A percentile compares a stretch with the other conserved stretches of the same genome.
These are phyloP conservation scores for Sequoia sempervirens DNA, from an alignment of 75 land plant genomes.

Conservation along the genomic window DNA sequence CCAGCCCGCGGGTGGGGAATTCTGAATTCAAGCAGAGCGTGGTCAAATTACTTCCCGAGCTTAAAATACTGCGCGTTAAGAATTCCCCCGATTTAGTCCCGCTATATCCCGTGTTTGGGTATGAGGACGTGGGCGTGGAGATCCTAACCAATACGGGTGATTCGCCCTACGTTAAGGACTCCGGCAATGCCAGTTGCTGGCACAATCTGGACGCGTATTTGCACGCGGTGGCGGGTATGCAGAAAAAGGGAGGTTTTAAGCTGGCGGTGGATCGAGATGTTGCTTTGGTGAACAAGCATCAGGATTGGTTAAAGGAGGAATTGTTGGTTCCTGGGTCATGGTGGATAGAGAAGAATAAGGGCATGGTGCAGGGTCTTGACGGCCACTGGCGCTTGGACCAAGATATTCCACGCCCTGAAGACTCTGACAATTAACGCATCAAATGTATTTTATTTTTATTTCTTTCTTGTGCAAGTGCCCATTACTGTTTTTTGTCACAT, in stretches of 20 bases:
- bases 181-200: not conserved
- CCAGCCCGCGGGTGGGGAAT: constrained; percentile 25
- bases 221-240: constrained; percentile 23
- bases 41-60: constrained; percentile 9
- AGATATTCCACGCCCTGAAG: not conserved
- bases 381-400: constrained; percentile 21
- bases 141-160: constrained; percentile 8
- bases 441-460: not conserved
- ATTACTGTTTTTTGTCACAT: no score
- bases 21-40: constrained; percentile 17
- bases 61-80: constrained; percentile 21
- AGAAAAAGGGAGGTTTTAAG: constrained; percentile 10
- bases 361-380: constrained; percentile 19
- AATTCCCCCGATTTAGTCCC: constrained; percentile 23
- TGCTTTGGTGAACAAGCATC: constrained; percentile 27
- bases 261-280: constrained; percentile 23
- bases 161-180: constrained; percentile 14
- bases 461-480: no score
- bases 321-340: constrained; percentile 23
- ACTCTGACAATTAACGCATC: not conserved
- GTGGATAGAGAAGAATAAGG: constrained; percentile 37
- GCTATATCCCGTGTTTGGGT: constrained; percentile 17
- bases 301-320: constrained; percentile 19
- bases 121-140: constrained; percentile 29
- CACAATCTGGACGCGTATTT: constrained; percentile 33